Percentiles rank a stretch among this genome's conserved stretches.
Evolutionary conservation across 768 basidiomycete species (phyloP).

Genomic region (Saitozyma sp.): DNA sequence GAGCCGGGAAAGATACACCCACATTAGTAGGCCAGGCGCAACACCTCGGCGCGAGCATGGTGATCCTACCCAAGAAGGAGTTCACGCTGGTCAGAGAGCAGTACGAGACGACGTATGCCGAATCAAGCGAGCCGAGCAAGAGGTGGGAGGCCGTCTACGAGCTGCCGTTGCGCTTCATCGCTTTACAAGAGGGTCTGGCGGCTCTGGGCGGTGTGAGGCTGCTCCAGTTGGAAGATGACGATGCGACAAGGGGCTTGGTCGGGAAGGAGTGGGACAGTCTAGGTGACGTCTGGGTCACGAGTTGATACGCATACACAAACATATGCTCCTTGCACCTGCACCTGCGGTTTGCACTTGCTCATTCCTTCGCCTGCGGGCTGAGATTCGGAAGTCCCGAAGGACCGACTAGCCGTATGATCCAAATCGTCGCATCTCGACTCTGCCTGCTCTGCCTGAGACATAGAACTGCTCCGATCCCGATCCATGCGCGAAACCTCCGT

Average conservation of each 20-base stretch:
- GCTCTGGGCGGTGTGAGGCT: constrained; percentile 35
- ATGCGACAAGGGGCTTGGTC: constrained; percentile 7
- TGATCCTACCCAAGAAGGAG: constrained; percentile 3
- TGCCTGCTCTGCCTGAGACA: no score
- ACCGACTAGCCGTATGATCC: no score
- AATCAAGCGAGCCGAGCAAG: constrained; percentile 2
- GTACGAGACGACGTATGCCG: constrained; percentile 1
- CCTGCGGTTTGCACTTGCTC: no score
- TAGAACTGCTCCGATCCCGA: no score
- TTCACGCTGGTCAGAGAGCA: constrained; percentile 15
- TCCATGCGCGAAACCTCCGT: no score
- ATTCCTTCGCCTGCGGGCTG: no score
- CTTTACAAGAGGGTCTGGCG: constrained; percentile 28
- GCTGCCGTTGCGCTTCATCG: constrained; percentile 30
- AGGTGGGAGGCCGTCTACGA: constrained; percentile 30
- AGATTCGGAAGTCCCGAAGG: no score
- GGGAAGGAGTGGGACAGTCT: constrained; percentile 35
- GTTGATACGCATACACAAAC: no score
- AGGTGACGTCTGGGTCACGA: constrained; percentile 29
- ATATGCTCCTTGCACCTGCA: no score
- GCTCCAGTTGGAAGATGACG: constrained; percentile 20
- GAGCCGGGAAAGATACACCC: not conserved
- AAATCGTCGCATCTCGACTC: no score
- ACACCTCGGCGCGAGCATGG: constrained; percentile 5
- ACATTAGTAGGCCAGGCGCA: not conserved